Evolutionary conservation across 352 stramenopile genomes (phyloP).

Genomic region (Globisporangium recalcitrans): DNA sequence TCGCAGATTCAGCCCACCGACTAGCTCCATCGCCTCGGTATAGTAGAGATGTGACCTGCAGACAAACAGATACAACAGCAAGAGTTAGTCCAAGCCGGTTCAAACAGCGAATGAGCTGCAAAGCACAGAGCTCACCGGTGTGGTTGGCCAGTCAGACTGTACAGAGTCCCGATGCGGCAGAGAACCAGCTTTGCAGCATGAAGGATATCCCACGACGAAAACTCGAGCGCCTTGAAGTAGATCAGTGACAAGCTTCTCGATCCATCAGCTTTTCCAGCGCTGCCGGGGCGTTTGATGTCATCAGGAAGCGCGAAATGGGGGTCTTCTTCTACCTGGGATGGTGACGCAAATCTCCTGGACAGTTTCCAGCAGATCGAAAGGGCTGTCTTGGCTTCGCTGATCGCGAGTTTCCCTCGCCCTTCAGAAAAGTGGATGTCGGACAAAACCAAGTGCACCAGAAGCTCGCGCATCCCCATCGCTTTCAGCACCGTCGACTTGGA

Average conservation of each 20-base stretch:
- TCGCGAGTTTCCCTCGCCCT: constrained; percentile 35
- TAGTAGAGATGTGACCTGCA: constrained; percentile 48
- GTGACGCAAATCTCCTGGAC: constrained; percentile 33
- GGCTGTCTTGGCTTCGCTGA: constrained; percentile 50
- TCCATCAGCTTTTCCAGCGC: constrained; percentile 2
- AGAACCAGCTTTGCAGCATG: constrained; percentile 49
- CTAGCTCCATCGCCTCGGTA: constrained; percentile 62
- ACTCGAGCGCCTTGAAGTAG: constrained; percentile 63
- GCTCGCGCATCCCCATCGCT: constrained; percentile 44
- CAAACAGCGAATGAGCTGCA: neutral
- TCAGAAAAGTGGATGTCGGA: constrained; percentile 53
- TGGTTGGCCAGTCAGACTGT: constrained; percentile 38
- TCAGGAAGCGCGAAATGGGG: constrained; percentile 37
- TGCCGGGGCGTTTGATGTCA: constrained; percentile 19
- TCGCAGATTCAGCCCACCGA: constrained; percentile 45
- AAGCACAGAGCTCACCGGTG: constrained; percentile 30
- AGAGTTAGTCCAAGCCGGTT: neutral
- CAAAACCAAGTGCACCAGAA: constrained; percentile 40
- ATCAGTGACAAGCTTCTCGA: constrained; percentile 23
- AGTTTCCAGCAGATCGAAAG: constrained; percentile 70
- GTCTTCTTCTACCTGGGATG: constrained; percentile 10
- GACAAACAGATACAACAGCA: neutral
- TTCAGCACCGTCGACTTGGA: constrained; percentile 21
- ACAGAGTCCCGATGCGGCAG: constrained; percentile 59
- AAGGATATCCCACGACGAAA: constrained; percentile 67